Evolutionary conservation across 2,329 filamentous ascomycete species (phyloP), one percentile per base, ranked within the genome.

Genomic region (Aspergillus spinulosporus): DNA sequence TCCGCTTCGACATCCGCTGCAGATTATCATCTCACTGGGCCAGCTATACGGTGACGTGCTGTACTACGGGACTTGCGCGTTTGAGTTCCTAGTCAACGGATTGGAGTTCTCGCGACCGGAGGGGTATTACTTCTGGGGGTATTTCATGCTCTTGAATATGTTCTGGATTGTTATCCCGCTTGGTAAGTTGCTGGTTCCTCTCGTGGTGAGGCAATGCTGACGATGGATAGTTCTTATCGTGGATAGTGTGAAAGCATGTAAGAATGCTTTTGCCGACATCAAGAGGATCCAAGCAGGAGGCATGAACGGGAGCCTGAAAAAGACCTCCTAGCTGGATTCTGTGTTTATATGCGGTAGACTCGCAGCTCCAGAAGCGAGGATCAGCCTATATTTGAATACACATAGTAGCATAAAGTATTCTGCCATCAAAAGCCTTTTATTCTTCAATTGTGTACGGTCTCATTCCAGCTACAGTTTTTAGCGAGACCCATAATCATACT

Each of bases 31-130:
- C 37, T 84, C 80, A 11, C 70, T 83, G 40, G 83, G 82, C 11
- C 83, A 86, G 62, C 71, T 85, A 54, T 85, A 85, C 67, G 82
- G 83, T 29, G 82, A 84, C 63, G 71, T 82, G 3, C 73, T 85
- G 26, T 86, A 86, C 71, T 85, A 84, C 62, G 80, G 78, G 1
- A 86, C 82, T 0, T 79, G 79, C 64, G 67, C 80, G 63, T 83
- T 84, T 78, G 55, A 54, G n/a, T 32, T 34, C 6, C 5, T 53
- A 1, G 48, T 61, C 51, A 70, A 78, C 55, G 74, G 78, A 21
- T 62, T 80, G 31, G 73, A 73, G 15, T 84, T 84, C 66, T 83
- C 79, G 58, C 71, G 83, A 45, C 83, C 83, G 0, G 83, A 86
- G 68, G 71, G 75, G n/a, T 80, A 80, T 57, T 85, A 85, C 67